phyloP scores from a whole-genome alignment of 2,329 filamentous ascomycete genomes.

The Aspergillus floridensis region DNA sequence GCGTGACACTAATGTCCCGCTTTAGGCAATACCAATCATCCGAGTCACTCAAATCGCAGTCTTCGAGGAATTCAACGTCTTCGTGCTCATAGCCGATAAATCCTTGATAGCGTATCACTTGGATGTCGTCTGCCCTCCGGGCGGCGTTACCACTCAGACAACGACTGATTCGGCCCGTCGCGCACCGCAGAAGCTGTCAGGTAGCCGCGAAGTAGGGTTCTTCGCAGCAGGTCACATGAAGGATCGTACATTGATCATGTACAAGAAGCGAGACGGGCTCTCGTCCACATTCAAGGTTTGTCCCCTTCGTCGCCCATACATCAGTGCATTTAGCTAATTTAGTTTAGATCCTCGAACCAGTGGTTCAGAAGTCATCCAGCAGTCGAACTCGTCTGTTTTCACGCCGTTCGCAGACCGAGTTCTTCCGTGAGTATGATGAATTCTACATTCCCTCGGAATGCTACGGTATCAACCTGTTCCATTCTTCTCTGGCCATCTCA shows the following conservation, averaged over 20 bases:
- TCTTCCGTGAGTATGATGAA: conserved; percentile 97
- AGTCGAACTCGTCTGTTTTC: conserved; percentile 71
- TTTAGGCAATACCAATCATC: conserved; percentile 69
- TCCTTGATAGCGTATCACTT: conserved; percentile 90
- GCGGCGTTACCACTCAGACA: conserved; percentile 50
- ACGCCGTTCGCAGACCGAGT: conserved; percentile 75
- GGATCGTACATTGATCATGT: conserved; percentile 89
- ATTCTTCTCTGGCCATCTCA: conserved; percentile 86
- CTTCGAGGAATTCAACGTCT: conserved; percentile 91
- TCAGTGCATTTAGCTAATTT: background rate
- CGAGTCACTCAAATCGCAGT: conserved; percentile 91
- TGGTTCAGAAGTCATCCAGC: conserved; percentile 87
- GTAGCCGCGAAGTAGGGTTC: conserved; percentile 89
- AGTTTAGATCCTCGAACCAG: conserved; percentile 71
- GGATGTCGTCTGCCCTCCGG: conserved; percentile 68
- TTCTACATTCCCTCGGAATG: conserved; percentile 98
- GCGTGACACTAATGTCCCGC: background rate
- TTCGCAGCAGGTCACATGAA: conserved; percentile 97
- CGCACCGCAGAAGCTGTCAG: conserved; percentile 86
- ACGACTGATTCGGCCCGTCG: conserved; percentile 70
- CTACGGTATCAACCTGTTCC: conserved; percentile 93
- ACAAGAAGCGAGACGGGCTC: conserved; percentile 91
- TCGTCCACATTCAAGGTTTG: conserved; percentile 80
- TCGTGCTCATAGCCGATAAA: conserved; percentile 87
- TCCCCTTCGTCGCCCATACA: background rate